Percentiles rank a stretch among this genome's conserved stretches.
These are phyloP conservation scores for Solanum dulcamara DNA, from an alignment of 257 asterid species.

Conservation along the genomic window DNA sequence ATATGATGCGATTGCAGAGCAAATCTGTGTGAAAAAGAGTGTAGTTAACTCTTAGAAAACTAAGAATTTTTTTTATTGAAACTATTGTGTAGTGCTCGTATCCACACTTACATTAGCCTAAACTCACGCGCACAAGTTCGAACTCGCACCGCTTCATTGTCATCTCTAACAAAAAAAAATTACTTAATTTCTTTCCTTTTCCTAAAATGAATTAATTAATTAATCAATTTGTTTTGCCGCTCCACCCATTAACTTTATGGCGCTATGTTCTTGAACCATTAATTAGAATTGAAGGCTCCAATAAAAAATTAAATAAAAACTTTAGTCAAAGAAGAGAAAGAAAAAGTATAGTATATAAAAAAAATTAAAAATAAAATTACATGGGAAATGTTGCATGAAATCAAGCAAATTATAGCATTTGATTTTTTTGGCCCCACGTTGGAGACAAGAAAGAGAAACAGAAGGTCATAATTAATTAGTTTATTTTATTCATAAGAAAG, in stretches of 20 bases:
- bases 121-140: not conserved
- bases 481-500: not conserved
- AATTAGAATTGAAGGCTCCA: not conserved
- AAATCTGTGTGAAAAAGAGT: rapidly evolving
- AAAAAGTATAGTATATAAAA: not conserved
- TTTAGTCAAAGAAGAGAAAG: not conserved
- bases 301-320: no score
- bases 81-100: not conserved
- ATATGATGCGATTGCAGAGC: not conserved
- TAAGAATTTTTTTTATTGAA: not conserved
- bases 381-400: constrained; percentile 1
- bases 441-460: constrained; percentile 16
- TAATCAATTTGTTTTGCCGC: not conserved
- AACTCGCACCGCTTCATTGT: not conserved
- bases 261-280: not conserved
- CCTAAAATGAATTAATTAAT: no score
- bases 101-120: not conserved
- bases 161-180: not conserved
- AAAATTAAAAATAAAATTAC: not conserved
- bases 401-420: not conserved
- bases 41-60: not conserved
- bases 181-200: not conserved
- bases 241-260: not conserved
- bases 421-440: constrained; percentile 5
- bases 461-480: not conserved